Conservation (phyloP, 805 yeast species). For the Ogataea parapolymorpha region DNA sequence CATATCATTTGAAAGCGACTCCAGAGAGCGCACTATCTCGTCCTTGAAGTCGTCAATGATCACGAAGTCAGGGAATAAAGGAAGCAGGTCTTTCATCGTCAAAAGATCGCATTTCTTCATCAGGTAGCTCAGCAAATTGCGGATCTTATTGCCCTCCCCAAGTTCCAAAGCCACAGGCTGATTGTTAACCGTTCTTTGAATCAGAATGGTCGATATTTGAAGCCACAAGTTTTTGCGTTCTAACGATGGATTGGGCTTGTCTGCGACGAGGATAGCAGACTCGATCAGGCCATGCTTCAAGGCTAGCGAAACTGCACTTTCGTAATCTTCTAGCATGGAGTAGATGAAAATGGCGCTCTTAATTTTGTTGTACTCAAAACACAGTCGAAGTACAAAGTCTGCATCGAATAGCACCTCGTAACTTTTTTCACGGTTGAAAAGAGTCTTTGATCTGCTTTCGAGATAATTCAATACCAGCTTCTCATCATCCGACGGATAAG, state of each 20-base stretch:
- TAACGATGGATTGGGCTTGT: slow-evolving; percentile 40
- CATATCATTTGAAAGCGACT: slow-evolving; percentile 65
- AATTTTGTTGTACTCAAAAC: slow-evolving; percentile 54
- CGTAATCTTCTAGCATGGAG: slow-evolving; percentile 63
- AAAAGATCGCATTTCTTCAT: slow-evolving; percentile 47
- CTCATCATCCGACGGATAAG: slow-evolving; percentile 43
- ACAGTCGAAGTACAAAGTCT: slow-evolving; percentile 71
- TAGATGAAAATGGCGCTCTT: slow-evolving; percentile 73
- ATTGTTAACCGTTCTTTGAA: slow-evolving; percentile 32
- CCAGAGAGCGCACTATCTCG: slow-evolving; percentile 77
- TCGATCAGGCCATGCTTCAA: slow-evolving; percentile 56
- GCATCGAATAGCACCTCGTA: slow-evolving; percentile 52
- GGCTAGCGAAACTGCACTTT: slow-evolving; percentile 78
- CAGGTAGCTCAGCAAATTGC: slow-evolving; percentile 34
- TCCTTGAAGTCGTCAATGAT: slow-evolving; percentile 80
- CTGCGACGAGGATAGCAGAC: slow-evolving; percentile 56
- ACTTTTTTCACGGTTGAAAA: slow-evolving; percentile 12
- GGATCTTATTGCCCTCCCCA: slow-evolving; percentile 32
- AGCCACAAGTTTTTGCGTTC: slow-evolving; percentile 73
- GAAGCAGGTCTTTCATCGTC: slow-evolving; percentile 76
- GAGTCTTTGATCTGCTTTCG: slow-evolving; percentile 30
- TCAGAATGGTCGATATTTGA: slow-evolving; percentile 53
- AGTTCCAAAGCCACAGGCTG: slow-evolving; percentile 29
- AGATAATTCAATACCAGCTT: slow-evolving; percentile 48
- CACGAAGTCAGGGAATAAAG: slow-evolving; percentile 79